Conservation (phyloP, 345 rosid species). For the Boechera stricta region DNA sequence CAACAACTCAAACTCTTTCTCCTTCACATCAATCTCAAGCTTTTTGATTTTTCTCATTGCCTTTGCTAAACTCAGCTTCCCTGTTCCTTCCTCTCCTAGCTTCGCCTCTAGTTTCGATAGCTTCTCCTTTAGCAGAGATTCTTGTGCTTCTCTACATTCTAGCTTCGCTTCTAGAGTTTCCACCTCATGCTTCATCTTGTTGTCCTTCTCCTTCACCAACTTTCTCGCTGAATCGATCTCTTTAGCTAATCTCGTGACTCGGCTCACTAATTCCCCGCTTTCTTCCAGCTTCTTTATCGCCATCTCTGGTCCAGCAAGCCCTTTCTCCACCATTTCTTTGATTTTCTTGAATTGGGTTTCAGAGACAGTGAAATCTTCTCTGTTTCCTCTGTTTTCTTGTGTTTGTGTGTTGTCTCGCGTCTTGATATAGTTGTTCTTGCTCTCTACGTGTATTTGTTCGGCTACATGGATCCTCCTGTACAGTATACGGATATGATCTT, state of each 20-base stretch:
- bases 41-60: slow-evolving; percentile 44
- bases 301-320: slow-evolving; percentile 49
- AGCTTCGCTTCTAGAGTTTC: slow-evolving; percentile 47
- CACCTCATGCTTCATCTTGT: slow-evolving; percentile 42
- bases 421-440: slow-evolving; percentile 24
- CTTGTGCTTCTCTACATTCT: slow-evolving; percentile 50
- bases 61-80: slow-evolving; percentile 48
- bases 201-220: slow-evolving; percentile 46
- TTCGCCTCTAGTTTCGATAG: slow-evolving; percentile 50
- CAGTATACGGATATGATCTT: slow-evolving; percentile 61
- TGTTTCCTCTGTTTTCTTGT: slow-evolving; percentile 16
- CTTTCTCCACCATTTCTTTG: slow-evolving; percentile 43
- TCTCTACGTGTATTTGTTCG: slow-evolving; percentile 35
- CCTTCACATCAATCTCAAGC: slow-evolving; percentile 53
- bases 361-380: slow-evolving; percentile 1
- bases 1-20: slow-evolving; percentile 56
- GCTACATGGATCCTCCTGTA: slow-evolving; percentile 56
- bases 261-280: slow-evolving; percentile 35
- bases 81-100: slow-evolving; percentile 48
- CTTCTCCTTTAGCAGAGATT: slow-evolving; percentile 49
- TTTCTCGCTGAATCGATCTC: slow-evolving; percentile 57
- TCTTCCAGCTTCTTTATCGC: slow-evolving; percentile 49
- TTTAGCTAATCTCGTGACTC: slow-evolving; percentile 47
- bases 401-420: slow-evolving; percentile 9
- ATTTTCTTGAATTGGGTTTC: slow-evolving; percentile 42